phyloP scores from a whole-genome alignment of 2,329 filamentous ascomycete species.

The Fusarium falciforme region DNA sequence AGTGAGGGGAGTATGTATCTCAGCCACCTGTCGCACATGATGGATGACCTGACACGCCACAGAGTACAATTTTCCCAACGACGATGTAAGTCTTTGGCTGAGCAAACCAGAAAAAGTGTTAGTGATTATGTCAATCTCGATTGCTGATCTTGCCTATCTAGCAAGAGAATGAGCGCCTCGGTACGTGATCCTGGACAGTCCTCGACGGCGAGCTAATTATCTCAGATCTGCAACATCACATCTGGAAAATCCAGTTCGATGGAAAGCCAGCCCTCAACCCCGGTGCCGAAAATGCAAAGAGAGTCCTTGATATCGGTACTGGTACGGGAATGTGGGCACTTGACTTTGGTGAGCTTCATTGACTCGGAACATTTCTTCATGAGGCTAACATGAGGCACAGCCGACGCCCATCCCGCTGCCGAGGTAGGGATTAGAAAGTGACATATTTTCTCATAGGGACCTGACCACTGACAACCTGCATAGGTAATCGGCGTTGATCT shows the following conservation, averaged over 20 bases:
- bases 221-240: constrained; percentile 28
- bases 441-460: not conserved
- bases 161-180: constrained; percentile 32
- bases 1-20: constrained; percentile 41
- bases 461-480: not conserved
- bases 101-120: not conserved
- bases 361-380: not conserved
- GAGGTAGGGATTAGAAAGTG: constrained; percentile 1
- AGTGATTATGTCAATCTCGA: not conserved
- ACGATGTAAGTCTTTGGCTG: constrained; percentile 22
- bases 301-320: constrained; percentile 42
- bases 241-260: constrained; percentile 26
- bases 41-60: not conserved
- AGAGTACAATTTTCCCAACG: constrained; percentile 41
- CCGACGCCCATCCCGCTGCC: constrained; percentile 26
- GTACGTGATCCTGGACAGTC: constrained; percentile 1
- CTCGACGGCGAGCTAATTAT: not conserved
- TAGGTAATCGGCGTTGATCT: constrained; percentile 36
- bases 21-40: not conserved
- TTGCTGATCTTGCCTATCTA: not conserved
- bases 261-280: constrained; percentile 24
- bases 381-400: not conserved
- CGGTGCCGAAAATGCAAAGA: constrained; percentile 24
- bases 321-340: constrained; percentile 44
- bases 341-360: constrained; percentile 31